A percentile compares a stretch with the other conserved stretches of the same genome.
Conservation (phyloP, 2,329 filamentous ascomycete genomes). For the Pleurostoma richardsiae region DNA sequence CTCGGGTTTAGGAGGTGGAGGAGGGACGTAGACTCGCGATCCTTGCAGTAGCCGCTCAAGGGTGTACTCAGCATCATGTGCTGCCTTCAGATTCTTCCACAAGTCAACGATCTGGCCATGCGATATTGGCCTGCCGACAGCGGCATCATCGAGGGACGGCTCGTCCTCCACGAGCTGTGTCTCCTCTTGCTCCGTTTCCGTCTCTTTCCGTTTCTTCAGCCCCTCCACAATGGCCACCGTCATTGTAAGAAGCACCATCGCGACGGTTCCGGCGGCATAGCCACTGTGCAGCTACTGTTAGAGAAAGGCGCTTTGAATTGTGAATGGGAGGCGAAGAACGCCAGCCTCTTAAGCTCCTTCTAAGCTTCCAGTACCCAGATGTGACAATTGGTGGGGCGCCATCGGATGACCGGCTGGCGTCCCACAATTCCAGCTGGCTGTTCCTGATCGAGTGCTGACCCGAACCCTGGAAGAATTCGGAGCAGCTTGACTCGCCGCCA, state of each 20-base stretch:
- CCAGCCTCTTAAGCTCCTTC: too few species aligned
- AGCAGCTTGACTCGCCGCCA: too few species aligned
- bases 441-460: too few species aligned
- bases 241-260: conserved; percentile 76
- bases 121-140: conserved; percentile 63
- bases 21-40: conserved; percentile 68
- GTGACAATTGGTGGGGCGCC: too few species aligned
- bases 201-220: conserved; percentile 32
- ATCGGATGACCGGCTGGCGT: too few species aligned
- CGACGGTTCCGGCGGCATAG: neutral
- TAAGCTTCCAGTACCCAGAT: too few species aligned
- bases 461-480: too few species aligned
- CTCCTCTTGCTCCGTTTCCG: conserved; percentile 1
- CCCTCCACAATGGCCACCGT: conserved; percentile 63
- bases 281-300: too few species aligned
- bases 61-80: conserved; percentile 29
- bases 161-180: conserved; percentile 22
- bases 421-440: too few species aligned
- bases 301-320: too few species aligned
- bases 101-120: conserved; percentile 64
- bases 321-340: too few species aligned
- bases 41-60: conserved; percentile 70
- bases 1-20: conserved; percentile 73
- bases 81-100: conserved; percentile 44
- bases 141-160: conserved; percentile 42